phyloP scores from a whole-genome alignment of 2,329 filamentous ascomycete genomes.

The Beauveria pseudobassiana region DNA sequence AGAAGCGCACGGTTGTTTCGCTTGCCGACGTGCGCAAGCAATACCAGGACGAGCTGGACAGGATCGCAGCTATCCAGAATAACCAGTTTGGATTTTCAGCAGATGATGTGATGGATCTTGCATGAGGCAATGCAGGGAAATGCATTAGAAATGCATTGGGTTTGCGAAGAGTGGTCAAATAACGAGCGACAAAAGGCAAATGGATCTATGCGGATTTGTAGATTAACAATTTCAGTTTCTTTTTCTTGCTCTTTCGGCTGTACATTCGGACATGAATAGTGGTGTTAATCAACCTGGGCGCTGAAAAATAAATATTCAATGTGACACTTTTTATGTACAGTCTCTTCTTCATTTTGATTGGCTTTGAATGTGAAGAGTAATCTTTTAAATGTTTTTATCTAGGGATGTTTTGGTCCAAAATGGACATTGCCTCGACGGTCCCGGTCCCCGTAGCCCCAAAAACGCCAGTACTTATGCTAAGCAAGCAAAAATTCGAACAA shows the following conservation, averaged over 20 bases:
- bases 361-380: conserved; percentile 12
- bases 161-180: neutral
- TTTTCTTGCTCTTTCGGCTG: neutral
- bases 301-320: neutral
- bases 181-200: neutral
- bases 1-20: conserved; percentile 71
- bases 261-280: neutral
- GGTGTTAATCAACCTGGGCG: neutral
- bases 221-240: conserved; percentile 5
- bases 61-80: conserved; percentile 78
- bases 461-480: conserved; percentile 36
- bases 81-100: conserved; percentile 75
- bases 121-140: conserved; percentile 20
- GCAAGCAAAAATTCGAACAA: conserved; percentile 17
- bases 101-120: conserved; percentile 47
- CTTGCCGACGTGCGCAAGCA: conserved; percentile 79
- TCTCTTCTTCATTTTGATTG: neutral
- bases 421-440: conserved; percentile 17
- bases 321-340: neutral
- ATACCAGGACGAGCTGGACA: conserved; percentile 85
- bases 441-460: conserved; percentile 18
- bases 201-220: conserved; percentile 4
- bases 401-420: conserved; percentile 25
- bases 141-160: neutral
- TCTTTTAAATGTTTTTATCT: conserved; percentile 13